These are phyloP conservation scores for Beta lomatogona DNA, from an alignment of 179 eudicot species.

Conservation along the genomic window DNA sequence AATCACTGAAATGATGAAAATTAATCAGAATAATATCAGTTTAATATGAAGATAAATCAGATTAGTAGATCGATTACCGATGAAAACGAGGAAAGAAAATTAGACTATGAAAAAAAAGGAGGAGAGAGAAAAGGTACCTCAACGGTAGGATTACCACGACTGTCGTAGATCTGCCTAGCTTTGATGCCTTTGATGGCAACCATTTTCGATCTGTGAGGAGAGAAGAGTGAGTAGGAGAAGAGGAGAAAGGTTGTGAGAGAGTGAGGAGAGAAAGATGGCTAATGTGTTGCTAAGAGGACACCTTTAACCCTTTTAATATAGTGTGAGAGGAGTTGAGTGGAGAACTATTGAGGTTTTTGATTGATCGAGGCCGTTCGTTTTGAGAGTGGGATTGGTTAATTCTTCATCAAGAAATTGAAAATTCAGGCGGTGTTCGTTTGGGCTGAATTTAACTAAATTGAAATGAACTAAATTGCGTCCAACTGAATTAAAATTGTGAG, in stretches of 20 bases:
- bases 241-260: background rate
- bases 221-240: background rate
- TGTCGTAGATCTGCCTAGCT: slow-evolving; percentile 96
- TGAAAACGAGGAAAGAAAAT: slow-evolving; percentile 10
- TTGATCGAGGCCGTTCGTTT: slow-evolving; percentile 23
- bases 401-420: background rate
- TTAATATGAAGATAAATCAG: background rate
- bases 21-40: background rate
- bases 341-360: background rate
- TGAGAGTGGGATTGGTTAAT: background rate
- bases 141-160: slow-evolving; percentile 97
- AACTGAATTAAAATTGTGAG: too few relatives aligned
- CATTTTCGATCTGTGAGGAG: slow-evolving; percentile 37
- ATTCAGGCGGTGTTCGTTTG: background rate
- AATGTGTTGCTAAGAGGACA: background rate
- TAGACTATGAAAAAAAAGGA: background rate
- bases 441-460: too few relatives aligned
- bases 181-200: slow-evolving; percentile 64
- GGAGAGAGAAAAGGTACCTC: slow-evolving; percentile 50
- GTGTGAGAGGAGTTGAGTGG: background rate
- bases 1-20: background rate
- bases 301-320: background rate
- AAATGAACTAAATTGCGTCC: too few relatives aligned
- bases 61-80: slow-evolving; percentile 9
- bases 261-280: background rate